Evolutionary conservation across 1,284 basidiomycete genomes (phyloP), one percentile per base, ranked within the genome.

Genomic region (Melampsora americana): DNA sequence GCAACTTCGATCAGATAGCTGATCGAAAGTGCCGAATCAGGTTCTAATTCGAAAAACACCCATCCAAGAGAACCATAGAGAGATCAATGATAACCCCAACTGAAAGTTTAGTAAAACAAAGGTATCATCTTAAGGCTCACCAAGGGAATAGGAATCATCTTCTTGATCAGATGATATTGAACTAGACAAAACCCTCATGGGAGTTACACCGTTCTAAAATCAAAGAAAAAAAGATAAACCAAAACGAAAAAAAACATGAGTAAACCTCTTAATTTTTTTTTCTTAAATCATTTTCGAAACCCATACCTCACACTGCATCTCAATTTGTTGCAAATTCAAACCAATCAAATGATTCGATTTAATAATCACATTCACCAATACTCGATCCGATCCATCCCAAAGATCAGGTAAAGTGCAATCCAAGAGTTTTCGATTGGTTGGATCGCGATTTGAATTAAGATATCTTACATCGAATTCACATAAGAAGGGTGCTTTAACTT

Each of bases 1-100:
- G 35, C 61, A 66, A 73, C 5, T 23, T 73, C 71, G 50, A 65
- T 35, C 14, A 73, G 20, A 73, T 73, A 73, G 30, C 62, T 66
- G 46, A 73, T 35, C 12, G 62, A 44, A 66, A 53, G 65, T 9
- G 62, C 53, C n/a, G 44, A 39, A 16, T 46, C 71, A 39, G 32
- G 44, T 28, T 66, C 61, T 62, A 66, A 66, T 4, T 65, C 50
- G 30, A 28, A 30, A 50, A 32, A 56, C 16, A 69, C 30, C 9
- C 44, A 14, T 48, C n/a, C n/a, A 26, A 46, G 30, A 26, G 56
- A 48, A 28, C 28, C 11, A 20, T 46, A 64, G 4, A 61, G 12
- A 39, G 20, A 39, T 20, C 28, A 44, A 7, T 12, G 46, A 46
- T 14, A 30, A 9, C 23, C 4, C 30, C 18, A 48, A 44, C 12